A percentile compares a stretch with the other conserved stretches of the same genome.
phyloP scores from a whole-genome alignment of 2,329 filamentous ascomycete species.

The Fusarium nodosum region DNA sequence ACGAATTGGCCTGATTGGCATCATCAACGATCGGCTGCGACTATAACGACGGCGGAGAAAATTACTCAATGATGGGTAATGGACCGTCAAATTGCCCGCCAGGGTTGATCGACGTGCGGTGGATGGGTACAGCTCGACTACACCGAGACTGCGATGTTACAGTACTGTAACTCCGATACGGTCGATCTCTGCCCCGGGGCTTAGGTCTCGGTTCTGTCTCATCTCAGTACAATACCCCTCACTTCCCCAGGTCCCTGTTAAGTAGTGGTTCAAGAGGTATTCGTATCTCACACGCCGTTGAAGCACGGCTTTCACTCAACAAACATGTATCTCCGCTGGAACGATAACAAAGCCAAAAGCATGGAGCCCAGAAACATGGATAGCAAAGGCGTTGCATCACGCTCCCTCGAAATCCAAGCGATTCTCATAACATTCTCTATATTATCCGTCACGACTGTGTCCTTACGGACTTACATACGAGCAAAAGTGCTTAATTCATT shows the following conservation, averaged over 20 bases:
- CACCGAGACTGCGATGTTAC: background rate
- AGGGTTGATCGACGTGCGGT: background rate
- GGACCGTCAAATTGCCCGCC: background rate
- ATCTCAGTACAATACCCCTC: background rate
- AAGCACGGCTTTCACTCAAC: background rate
- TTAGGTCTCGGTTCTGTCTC: background rate
- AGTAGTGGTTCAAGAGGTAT: background rate
- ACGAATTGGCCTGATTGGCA: background rate
- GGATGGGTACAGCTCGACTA: background rate
- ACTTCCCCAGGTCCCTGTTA: background rate
- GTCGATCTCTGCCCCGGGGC: background rate
- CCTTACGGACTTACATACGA: constrained; percentile 18
- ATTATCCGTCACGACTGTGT: constrained; percentile 14
- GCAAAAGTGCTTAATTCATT: constrained; percentile 12
- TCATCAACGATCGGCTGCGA: background rate
- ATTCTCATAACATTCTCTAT: constrained; percentile 18
- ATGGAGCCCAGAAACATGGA: background rate
- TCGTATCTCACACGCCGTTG: background rate
- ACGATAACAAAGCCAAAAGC: background rate
- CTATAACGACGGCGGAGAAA: background rate
- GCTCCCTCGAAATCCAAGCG: constrained; percentile 18
- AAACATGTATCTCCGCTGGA: constrained; percentile 8
- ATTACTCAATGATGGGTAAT: background rate
- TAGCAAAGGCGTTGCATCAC: background rate
- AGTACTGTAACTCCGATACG: background rate